Conservation (phyloP, 208 protist genomes). For the Wallacemonas sp. region DNA sequence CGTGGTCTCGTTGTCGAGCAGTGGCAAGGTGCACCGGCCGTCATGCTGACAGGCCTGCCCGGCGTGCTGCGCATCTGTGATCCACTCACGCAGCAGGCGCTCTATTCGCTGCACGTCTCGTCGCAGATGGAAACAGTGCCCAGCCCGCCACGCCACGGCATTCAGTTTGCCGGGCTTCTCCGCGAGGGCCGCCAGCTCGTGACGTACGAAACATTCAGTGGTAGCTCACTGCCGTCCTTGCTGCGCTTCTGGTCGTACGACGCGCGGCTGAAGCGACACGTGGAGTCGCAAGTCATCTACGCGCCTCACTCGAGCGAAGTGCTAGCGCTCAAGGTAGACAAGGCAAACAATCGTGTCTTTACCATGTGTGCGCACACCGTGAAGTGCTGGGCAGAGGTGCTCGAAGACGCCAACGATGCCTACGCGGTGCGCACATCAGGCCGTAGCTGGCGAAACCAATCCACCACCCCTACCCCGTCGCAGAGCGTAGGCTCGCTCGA, state of each 20-base stretch:
- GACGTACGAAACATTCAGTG: constrained; percentile 78
- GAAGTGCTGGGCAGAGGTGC: constrained; percentile 77
- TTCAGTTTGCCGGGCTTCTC: constrained; percentile 71
- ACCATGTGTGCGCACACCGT: constrained; percentile 60
- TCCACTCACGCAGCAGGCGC: constrained; percentile 78
- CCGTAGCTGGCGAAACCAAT: constrained; percentile 73
- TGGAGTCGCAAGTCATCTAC: constrained; percentile 78
- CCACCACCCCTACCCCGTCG: constrained; percentile 62
- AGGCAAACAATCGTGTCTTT: constrained; percentile 61
- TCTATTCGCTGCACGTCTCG: constrained; percentile 88
- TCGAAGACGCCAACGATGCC: constrained; percentile 57
- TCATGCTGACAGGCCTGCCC: constrained; percentile 76
- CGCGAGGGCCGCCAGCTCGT: constrained; percentile 63
- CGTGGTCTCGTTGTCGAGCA: constrained; percentile 65
- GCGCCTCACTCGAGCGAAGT: constrained; percentile 64
- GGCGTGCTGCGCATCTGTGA: constrained; percentile 84
- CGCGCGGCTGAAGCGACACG: constrained; percentile 41
- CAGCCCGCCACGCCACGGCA: constrained; percentile 64
- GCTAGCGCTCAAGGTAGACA: constrained; percentile 56
- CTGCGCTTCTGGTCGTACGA: constrained; percentile 86
- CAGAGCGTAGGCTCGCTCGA: constrained; percentile 37
- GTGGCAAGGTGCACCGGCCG: constrained; percentile 71
- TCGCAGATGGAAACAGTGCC: constrained; percentile 84
- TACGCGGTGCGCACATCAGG: constrained; percentile 7
- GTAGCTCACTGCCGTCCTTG: constrained; percentile 52